A percentile compares a stretch with the other conserved stretches of the same genome.
Conservation (phyloP, 257 asterid species). For the Solanum boliviense region DNA sequence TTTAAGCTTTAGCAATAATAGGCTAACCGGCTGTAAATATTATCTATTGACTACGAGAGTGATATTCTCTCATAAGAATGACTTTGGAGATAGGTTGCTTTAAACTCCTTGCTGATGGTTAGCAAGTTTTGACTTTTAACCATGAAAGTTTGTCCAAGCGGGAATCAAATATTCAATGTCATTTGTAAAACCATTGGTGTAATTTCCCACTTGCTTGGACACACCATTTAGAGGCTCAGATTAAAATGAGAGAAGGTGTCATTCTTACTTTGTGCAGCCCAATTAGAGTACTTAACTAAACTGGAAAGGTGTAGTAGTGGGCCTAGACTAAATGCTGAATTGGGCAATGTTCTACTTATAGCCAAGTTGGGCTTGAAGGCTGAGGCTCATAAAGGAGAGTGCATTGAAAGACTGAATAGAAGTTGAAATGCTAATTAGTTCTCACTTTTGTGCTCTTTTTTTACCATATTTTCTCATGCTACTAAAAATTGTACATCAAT, state of each 20-base stretch:
- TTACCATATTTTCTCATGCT: background rate
- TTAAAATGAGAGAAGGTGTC: background rate
- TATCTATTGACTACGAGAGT: too few relatives aligned
- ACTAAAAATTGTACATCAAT: background rate
- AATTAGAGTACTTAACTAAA: background rate
- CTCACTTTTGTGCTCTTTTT: background rate
- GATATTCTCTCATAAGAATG: background rate
- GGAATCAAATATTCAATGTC: background rate
- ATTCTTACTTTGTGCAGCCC: background rate
- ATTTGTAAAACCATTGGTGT: background rate
- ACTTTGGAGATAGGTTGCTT: background rate
- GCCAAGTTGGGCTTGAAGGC: background rate
- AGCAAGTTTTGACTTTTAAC: background rate
- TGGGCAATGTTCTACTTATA: background rate
- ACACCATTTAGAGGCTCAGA: background rate
- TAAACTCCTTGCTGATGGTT: too few relatives aligned
- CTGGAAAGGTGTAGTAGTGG: background rate
- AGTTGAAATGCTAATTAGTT: background rate
- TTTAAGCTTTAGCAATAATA: background rate
- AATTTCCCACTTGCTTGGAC: background rate
- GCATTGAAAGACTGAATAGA: background rate
- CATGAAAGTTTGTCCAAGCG: background rate
- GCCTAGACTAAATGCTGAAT: background rate
- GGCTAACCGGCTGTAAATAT: too few relatives aligned
- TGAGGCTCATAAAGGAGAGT: background rate